Conservation (phyloP, 352 stramenopile species). For the Pythium dissotocum region DNA sequence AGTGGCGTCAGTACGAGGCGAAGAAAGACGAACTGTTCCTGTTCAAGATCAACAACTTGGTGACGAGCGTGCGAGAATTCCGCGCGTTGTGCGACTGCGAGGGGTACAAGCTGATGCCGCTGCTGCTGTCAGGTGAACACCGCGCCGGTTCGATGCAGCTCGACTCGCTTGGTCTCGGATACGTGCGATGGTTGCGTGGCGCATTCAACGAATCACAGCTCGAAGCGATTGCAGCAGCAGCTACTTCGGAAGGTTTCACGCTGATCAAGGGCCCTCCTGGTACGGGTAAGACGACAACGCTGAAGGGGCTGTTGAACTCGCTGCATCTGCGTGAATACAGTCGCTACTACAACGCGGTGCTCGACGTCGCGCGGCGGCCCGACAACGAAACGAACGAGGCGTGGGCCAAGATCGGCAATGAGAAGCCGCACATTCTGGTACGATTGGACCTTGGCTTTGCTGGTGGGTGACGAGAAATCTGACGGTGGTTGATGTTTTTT, state of each 20-base stretch:
- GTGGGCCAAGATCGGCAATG: constrained; percentile 81
- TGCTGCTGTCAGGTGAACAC: constrained; percentile 77
- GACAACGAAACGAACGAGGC: constrained; percentile 82
- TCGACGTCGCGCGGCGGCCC: constrained; percentile 76
- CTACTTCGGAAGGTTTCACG: constrained; percentile 89
- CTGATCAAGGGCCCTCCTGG: constrained; percentile 90
- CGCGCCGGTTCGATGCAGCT: constrained; percentile 72
- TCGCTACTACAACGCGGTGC: constrained; percentile 89
- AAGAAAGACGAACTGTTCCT: constrained; percentile 50
- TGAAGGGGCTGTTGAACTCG: constrained; percentile 91
- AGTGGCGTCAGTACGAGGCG: constrained; percentile 53
- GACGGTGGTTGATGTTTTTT: background rate
- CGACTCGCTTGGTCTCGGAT: constrained; percentile 78
- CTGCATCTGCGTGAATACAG: constrained; percentile 93
- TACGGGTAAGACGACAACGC: constrained; percentile 92
- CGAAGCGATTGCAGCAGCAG: constrained; percentile 86
- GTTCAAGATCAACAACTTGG: constrained; percentile 88
- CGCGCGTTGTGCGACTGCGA: constrained; percentile 81
- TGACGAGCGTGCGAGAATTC: constrained; percentile 89
- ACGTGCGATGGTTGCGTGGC: constrained; percentile 76
- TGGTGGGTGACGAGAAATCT: background rate
- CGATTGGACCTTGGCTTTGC: background rate
- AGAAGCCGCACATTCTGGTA: constrained; percentile 93
- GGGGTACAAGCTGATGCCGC: constrained; percentile 71
- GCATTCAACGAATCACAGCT: constrained; percentile 90